These are phyloP conservation scores for Phallus indusiatus DNA, from an alignment of 768 basidiomycete genomes.

Conservation along the genomic window DNA sequence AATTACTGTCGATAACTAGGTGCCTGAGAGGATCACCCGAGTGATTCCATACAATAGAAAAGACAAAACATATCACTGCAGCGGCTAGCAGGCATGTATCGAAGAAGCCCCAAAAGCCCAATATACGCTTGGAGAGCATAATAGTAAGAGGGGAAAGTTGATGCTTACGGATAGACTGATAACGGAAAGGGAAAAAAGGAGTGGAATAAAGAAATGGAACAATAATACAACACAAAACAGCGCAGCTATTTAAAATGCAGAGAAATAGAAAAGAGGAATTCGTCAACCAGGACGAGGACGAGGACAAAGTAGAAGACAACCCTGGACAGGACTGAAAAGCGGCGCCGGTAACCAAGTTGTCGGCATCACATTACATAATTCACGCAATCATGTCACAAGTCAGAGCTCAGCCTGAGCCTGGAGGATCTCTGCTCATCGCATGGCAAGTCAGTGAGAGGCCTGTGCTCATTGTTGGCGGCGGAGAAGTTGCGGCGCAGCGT, in stretches of 20 bases:
- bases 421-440: slow-evolving; percentile 80
- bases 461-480: slow-evolving; percentile 91
- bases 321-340: background rate
- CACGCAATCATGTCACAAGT: background rate
- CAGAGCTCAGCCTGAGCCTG: slow-evolving; percentile 15
- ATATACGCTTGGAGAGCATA: slow-evolving; percentile 68
- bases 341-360: background rate
- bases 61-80: slow-evolving; percentile 50
- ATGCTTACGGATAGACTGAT: slow-evolving; percentile 28
- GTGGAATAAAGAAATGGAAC: background rate
- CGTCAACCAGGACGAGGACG: background rate
- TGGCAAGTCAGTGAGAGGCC: slow-evolving; percentile 82
- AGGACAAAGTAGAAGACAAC: background rate
- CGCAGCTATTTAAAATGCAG: slow-evolving; percentile 20
- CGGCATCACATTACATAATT: no score
- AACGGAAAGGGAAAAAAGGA: slow-evolving; percentile 17
- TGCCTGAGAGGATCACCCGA: slow-evolving; percentile 59
- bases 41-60: slow-evolving; percentile 64
- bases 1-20: slow-evolving; percentile 48
- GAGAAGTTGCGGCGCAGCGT: slow-evolving; percentile 82
- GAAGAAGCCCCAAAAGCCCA: slow-evolving; percentile 64
- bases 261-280: slow-evolving; percentile 19
- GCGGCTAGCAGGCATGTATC: slow-evolving; percentile 63
- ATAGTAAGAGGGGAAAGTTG: slow-evolving; percentile 17
- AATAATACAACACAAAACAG: slow-evolving; percentile 7